Evolutionary conservation across 495 filamentous ascomycete genomes (phyloP).

Genomic region (Penicillium odoratum): DNA sequence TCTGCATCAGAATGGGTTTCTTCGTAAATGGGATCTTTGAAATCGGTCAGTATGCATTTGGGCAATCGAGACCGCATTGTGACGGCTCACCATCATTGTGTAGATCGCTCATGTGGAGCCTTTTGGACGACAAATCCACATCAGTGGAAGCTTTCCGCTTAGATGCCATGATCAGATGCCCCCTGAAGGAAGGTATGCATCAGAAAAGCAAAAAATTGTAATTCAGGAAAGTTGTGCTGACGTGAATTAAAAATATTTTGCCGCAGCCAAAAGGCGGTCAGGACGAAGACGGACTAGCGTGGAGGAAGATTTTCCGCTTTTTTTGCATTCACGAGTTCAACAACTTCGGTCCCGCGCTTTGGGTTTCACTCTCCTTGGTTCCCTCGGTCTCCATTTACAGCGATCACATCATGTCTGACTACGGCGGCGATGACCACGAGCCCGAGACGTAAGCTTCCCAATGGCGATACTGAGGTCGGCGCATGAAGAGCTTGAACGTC

Average conservation of each 20-base stretch:
- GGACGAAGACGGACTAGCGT: conserved; percentile 33
- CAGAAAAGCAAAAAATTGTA: conserved; percentile 2
- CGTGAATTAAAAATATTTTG: conserved; percentile 36
- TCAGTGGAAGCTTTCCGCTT: conserved; percentile 36
- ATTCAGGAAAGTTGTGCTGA: conserved; percentile 2
- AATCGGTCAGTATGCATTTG: conserved; percentile 1
- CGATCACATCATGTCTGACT: conserved; percentile 74
- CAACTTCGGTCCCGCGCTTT: conserved; percentile 12
- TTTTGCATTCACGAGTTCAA: conserved; percentile 28
- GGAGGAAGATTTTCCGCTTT: conserved; percentile 43
- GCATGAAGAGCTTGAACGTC: conserved; percentile 12
- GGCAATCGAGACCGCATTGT: neutral
- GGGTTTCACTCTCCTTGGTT: conserved; percentile 28
- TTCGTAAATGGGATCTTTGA: conserved; percentile 43
- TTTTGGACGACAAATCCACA: conserved; percentile 27
- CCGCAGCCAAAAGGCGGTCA: conserved; percentile 36
- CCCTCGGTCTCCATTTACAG: conserved; percentile 11
- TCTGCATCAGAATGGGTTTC: conserved; percentile 41
- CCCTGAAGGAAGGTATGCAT: neutral
- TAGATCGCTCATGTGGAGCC: conserved; percentile 27
- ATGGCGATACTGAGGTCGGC: neutral
- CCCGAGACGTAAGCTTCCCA: conserved; percentile 49
- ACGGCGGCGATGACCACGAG: conserved; percentile 60
- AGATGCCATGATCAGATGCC: conserved; percentile 17
- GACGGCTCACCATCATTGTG: conserved; percentile 33